A percentile compares a stretch with the other conserved stretches of the same genome.
Conservation (phyloP, 2,329 filamentous ascomycete genomes). For the Arthrobotrys entomopaga region DNA sequence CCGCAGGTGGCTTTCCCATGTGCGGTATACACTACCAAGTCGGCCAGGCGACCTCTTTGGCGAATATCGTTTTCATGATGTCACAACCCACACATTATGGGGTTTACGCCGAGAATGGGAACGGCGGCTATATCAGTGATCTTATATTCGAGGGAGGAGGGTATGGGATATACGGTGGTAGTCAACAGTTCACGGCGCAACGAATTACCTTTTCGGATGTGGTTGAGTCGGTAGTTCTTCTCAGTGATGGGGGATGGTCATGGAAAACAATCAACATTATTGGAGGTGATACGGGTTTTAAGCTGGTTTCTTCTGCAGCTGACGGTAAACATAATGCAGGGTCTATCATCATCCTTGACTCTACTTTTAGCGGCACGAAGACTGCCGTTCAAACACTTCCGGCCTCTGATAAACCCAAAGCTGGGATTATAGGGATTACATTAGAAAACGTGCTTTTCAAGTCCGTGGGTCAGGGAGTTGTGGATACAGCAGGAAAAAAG, state of each 20-base stretch:
- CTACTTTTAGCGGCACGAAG: conserved; percentile 65
- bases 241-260: conserved; percentile 72
- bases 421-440: neutral
- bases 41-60: conserved; percentile 56
- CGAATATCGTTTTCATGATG: conserved; percentile 43
- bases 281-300: conserved; percentile 67
- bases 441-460: conserved; percentile 15
- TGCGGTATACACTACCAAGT: conserved; percentile 44
- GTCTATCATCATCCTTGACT: conserved; percentile 69
- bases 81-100: conserved; percentile 67
- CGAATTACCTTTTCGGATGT: conserved; percentile 67
- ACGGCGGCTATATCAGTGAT: conserved; percentile 48
- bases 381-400: conserved; percentile 66
- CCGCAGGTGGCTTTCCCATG: neutral
- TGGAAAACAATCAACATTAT: conserved; percentile 67
- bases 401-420: neutral
- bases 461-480: neutral
- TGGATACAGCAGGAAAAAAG: neutral
- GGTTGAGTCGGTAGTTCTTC: conserved; percentile 67
- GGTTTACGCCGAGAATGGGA: conserved; percentile 69
- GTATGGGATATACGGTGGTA: conserved; percentile 65
- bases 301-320: conserved; percentile 62
- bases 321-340: conserved; percentile 64
- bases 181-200: conserved; percentile 69
- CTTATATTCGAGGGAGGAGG: conserved; percentile 69